Evolutionary conservation across 192 early-diverging fungal genomes (phyloP).

Genomic region (Entomortierella parvispora): DNA sequence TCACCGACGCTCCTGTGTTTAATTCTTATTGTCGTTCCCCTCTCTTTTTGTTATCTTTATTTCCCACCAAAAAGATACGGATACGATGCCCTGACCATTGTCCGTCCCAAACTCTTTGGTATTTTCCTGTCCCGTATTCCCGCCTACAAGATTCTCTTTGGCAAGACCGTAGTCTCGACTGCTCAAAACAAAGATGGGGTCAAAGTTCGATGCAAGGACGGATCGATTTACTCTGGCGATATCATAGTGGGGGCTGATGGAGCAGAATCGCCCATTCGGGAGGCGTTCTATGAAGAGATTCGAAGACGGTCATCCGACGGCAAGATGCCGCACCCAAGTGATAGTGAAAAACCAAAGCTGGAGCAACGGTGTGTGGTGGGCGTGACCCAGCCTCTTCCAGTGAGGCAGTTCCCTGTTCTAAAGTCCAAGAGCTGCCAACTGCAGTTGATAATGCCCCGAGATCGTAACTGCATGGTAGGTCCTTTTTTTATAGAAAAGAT

Average conservation of each 20-base stretch:
- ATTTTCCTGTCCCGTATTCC: slow-evolving; percentile 13
- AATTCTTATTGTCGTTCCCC: neutral
- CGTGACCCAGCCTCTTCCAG: slow-evolving; percentile 18
- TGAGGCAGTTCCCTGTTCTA: slow-evolving; percentile 23
- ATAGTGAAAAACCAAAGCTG: slow-evolving; percentile 22
- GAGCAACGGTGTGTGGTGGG: slow-evolving; percentile 39
- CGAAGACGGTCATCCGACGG: neutral
- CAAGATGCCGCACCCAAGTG: slow-evolving; percentile 8
- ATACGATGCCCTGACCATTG: slow-evolving; percentile 2
- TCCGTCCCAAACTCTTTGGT: slow-evolving; percentile 5
- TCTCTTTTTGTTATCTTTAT: neutral
- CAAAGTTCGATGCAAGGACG: slow-evolving; percentile 16
- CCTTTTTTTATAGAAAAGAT: neutral
- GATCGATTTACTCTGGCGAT: neutral
- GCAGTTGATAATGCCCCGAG: slow-evolving; percentile 35
- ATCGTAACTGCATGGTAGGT: slow-evolving; percentile 36
- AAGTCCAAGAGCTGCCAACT: slow-evolving; percentile 23
- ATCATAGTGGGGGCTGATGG: slow-evolving; percentile 15
- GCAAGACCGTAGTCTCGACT: slow-evolving; percentile 1
- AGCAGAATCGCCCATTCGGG: neutral
- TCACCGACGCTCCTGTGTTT: no score
- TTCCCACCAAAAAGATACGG: slow-evolving; percentile 1
- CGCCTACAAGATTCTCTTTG: slow-evolving; percentile 9
- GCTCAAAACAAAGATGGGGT: slow-evolving; percentile 4
- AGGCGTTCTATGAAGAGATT: slow-evolving; percentile 4